A percentile compares a stretch with the other conserved stretches of the same genome.
phyloP scores from a whole-genome alignment of 2,329 filamentous ascomycete species.

The Fusarium stilboides region DNA sequence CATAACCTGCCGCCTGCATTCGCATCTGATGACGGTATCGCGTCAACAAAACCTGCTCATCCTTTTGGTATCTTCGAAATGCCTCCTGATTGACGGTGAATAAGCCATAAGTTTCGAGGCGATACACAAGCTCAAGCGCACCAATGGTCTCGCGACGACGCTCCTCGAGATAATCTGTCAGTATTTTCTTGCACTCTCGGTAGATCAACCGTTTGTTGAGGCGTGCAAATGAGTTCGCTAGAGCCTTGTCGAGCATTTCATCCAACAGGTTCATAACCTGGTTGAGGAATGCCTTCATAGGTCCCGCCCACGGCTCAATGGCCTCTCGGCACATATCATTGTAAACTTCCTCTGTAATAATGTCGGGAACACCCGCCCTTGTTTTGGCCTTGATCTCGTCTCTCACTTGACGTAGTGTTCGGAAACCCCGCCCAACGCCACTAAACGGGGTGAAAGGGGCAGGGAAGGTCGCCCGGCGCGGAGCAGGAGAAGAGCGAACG shows the following conservation, averaged over 20 bases:
- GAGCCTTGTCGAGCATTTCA: constrained; percentile 61
- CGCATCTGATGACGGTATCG: constrained; percentile 67
- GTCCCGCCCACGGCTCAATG: constrained; percentile 70
- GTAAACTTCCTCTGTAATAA: constrained; percentile 73
- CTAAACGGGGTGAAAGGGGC: constrained; percentile 59
- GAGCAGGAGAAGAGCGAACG: constrained; percentile 28
- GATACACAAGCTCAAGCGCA: constrained; percentile 62
- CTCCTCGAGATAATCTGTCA: constrained; percentile 62
- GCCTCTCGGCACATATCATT: constrained; percentile 70
- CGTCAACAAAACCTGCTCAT: constrained; percentile 63
- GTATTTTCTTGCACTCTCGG: constrained; percentile 60
- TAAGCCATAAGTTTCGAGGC: constrained; percentile 68
- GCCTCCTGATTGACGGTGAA: constrained; percentile 70
- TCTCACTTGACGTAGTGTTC: constrained; percentile 67
- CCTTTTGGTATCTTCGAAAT: constrained; percentile 61
- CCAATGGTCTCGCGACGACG: constrained; percentile 55
- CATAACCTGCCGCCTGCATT: constrained; percentile 58
- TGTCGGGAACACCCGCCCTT: constrained; percentile 70
- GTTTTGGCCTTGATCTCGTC: constrained; percentile 69
- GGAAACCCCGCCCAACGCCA: constrained; percentile 58
- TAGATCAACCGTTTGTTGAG: constrained; percentile 67
- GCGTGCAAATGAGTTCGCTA: constrained; percentile 63
- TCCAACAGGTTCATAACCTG: constrained; percentile 66
- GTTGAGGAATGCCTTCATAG: constrained; percentile 65
- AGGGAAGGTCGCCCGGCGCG: constrained; percentile 43